Evolutionary conservation across 2,329 filamentous ascomycete species (phyloP).

Genomic region (Claviceps sp.): DNA sequence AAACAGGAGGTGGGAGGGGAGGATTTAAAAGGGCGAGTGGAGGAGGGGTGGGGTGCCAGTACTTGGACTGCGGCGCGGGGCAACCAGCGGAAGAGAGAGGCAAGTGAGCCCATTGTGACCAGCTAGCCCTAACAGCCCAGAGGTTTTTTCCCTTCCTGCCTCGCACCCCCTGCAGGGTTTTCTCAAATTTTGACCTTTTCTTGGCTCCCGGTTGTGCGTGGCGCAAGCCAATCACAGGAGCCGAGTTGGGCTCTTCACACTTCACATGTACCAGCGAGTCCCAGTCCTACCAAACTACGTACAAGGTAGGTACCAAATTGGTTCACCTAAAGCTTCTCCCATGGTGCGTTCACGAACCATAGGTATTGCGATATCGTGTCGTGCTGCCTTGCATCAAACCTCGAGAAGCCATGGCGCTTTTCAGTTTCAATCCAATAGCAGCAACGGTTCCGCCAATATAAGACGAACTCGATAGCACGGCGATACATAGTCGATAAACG

Average conservation of each 20-base stretch:
- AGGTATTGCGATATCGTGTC: too few species aligned
- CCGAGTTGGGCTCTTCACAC: not conserved
- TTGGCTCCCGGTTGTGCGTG: conserved; percentile 3
- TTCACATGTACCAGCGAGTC: not conserved
- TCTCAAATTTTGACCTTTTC: conserved; percentile 1
- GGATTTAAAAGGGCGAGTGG: conserved; percentile 24
- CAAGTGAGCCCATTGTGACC: not conserved
- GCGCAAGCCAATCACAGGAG: conserved; percentile 7
- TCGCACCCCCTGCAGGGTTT: conserved; percentile 9
- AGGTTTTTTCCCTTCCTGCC: conserved; percentile 13
- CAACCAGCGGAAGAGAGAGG: conserved; percentile 14
- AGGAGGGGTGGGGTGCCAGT: conserved; percentile 16
- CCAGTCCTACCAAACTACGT: not conserved
- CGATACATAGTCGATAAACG: not conserved
- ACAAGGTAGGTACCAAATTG: not conserved
- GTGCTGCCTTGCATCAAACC: not conserved
- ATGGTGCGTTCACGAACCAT: too few species aligned
- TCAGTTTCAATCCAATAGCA: too few species aligned
- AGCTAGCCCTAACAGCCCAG: conserved; percentile 22
- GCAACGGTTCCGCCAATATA: too few species aligned
- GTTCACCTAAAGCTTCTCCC: not conserved
- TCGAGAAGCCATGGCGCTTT: not conserved
- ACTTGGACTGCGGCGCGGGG: conserved; percentile 20
- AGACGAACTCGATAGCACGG: not conserved
- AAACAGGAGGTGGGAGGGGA: conserved; percentile 24